These are phyloP conservation scores for Osmanthus fragrans DNA, from an alignment of 257 asterid species.

Conservation along the genomic window DNA sequence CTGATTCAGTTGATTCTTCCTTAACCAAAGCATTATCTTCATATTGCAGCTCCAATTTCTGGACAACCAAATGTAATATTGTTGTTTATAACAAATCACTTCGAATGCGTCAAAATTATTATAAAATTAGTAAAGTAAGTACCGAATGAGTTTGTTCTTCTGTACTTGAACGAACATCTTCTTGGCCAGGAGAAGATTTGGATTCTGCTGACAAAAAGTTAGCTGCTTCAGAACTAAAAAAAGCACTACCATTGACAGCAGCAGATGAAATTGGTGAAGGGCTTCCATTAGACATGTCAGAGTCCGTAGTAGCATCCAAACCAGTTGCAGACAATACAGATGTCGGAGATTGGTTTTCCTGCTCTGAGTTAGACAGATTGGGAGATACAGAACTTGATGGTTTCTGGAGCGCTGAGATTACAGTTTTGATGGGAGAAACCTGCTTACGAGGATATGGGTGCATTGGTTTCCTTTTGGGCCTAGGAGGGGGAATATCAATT, in stretches of 20 bases:
- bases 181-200: conserved; percentile 33
- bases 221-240: conserved; percentile 31
- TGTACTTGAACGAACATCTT: conserved; percentile 39
- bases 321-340: conserved; percentile 65
- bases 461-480: conserved; percentile 93
- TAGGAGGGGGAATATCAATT: conserved; percentile 93
- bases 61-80: conserved; percentile 19
- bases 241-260: conserved; percentile 23
- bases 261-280: conserved; percentile 52
- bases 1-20: conserved; percentile 50
- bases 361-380: conserved; percentile 22
- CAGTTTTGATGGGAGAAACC: conserved; percentile 35
- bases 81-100: conserved; percentile 5
- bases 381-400: conserved; percentile 33
- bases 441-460: conserved; percentile 96
- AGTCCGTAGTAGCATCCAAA: conserved; percentile 49
- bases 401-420: conserved; percentile 38
- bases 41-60: conserved; percentile 54
- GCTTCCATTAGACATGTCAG: conserved; percentile 41
- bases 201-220: conserved; percentile 37
- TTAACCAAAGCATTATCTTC: conserved; percentile 31
- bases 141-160: conserved; percentile 54
- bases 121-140: conserved; percentile 20
- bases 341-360: conserved; percentile 70
- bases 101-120: background rate